phyloP scores from a whole-genome alignment of 768 basidiomycete species.

The Panellus pusillus region DNA sequence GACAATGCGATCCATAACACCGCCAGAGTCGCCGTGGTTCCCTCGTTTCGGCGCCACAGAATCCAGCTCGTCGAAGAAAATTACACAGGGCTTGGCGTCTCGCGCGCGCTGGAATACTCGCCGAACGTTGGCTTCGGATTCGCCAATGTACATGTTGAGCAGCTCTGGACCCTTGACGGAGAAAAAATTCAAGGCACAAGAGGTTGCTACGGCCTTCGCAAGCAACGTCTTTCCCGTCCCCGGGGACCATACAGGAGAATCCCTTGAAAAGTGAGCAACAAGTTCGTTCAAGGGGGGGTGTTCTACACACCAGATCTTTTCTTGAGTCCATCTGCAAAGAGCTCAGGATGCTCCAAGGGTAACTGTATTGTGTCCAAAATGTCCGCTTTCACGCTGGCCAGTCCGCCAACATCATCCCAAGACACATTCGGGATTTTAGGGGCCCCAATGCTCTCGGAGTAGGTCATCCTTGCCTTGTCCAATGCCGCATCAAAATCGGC shows the following conservation, averaged over 20 bases:
- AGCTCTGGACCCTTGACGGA: constrained; percentile 97
- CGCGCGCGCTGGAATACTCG: constrained; percentile 87
- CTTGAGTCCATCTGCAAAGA: constrained; percentile 89
- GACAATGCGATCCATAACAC: constrained; percentile 97
- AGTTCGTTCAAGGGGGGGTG: background rate
- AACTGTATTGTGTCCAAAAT: constrained; percentile 96
- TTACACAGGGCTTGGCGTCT: constrained; percentile 91
- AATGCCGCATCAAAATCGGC: constrained; percentile 77
- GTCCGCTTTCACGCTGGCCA: constrained; percentile 83
- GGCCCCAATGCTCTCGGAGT: constrained; percentile 93
- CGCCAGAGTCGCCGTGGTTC: constrained; percentile 93
- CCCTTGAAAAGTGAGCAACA: constrained; percentile 44
- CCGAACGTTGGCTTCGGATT: constrained; percentile 96
- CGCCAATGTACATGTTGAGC: constrained; percentile 98
- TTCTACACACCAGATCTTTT: constrained; percentile 79
- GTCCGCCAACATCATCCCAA: constrained; percentile 97
- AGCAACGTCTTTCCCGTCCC: constrained; percentile 95
- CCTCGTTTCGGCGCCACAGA: constrained; percentile 94
- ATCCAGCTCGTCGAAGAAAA: constrained; percentile 97
- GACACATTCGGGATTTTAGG: constrained; percentile 93
- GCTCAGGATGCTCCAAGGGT: constrained; percentile 85
- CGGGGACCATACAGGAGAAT: constrained; percentile 93
- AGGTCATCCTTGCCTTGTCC: constrained; percentile 67
- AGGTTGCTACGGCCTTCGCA: constrained; percentile 95
- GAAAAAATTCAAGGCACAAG: constrained; percentile 93